phyloP scores from a whole-genome alignment of 75 land plant species.

The Cryptomeria japonica region DNA sequence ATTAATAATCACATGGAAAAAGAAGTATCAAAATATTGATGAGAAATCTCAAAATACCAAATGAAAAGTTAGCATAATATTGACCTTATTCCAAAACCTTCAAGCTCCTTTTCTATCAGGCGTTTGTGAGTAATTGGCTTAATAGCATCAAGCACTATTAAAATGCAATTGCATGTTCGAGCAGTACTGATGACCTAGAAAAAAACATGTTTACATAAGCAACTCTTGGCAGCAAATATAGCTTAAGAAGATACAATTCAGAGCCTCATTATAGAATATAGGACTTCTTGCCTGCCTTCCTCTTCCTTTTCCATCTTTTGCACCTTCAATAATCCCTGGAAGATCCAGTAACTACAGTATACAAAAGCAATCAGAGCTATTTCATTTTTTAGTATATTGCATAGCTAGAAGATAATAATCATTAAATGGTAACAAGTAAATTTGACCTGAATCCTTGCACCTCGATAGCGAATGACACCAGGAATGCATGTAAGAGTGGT shows the following conservation, averaged over 20 bases:
- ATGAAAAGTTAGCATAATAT: not conserved
- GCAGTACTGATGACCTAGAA: constrained; percentile 98
- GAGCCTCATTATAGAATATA: not conserved
- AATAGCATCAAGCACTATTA: constrained; percentile 99
- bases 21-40: not conserved
- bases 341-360: constrained; percentile 90
- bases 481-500: constrained; percentile 99
- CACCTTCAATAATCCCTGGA: constrained; percentile 99
- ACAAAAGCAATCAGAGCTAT: not conserved
- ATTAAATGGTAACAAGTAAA: not conserved
- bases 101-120: constrained; percentile 99
- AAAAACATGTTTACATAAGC: not conserved
- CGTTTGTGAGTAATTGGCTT: constrained; percentile 99
- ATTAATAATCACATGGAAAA: not conserved
- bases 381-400: not conserved
- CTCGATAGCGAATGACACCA: constrained; percentile 92
- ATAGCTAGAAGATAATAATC: not conserved
- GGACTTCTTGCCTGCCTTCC: constrained; percentile 87
- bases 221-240: not conserved
- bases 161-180: constrained; percentile 96
- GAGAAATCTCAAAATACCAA: not conserved
- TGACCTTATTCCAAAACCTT: constrained; percentile 99
- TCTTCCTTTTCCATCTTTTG: constrained; percentile 99
- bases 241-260: not conserved
- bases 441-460: constrained; percentile 95